Evolutionary conservation across 371 early-diverging fungal genomes (phyloP).

Genomic region (Parasitella parasitica): DNA sequence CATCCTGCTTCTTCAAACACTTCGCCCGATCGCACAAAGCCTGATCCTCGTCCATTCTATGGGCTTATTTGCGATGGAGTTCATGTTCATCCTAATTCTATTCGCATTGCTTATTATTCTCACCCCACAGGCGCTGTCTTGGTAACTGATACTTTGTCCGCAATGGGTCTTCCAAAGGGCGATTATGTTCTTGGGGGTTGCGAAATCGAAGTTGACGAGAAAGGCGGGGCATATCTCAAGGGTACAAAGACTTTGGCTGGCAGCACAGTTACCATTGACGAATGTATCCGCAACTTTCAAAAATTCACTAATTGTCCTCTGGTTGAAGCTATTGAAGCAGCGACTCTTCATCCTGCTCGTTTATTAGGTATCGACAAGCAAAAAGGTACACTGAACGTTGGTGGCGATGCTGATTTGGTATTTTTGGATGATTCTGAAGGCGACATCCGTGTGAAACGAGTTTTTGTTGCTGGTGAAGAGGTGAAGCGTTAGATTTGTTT

Average conservation of each 20-base stretch:
- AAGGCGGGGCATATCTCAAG: conserved; percentile 72
- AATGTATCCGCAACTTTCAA: conserved; percentile 79
- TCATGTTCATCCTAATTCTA: conserved; percentile 79
- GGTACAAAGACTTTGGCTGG: conserved; percentile 83
- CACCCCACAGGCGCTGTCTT: conserved; percentile 73
- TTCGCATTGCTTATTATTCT: conserved; percentile 77
- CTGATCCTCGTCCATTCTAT: conserved; percentile 69
- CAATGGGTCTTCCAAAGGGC: conserved; percentile 77
- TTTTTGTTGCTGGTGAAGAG: conserved; percentile 77
- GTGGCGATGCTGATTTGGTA: conserved; percentile 82
- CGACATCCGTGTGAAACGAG: conserved; percentile 63
- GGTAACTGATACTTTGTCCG: conserved; percentile 81
- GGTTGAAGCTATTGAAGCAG: conserved; percentile 85
- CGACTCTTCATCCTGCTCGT: conserved; percentile 82
- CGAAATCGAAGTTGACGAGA: conserved; percentile 54
- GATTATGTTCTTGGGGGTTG: conserved; percentile 68
- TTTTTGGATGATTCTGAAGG: conserved; percentile 61
- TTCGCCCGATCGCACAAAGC: conserved; percentile 32
- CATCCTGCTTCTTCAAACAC: conserved; percentile 39
- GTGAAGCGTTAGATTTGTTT: conserved; percentile 31
- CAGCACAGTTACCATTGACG: conserved; percentile 70
- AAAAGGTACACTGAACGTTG: conserved; percentile 75
- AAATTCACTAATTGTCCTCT: conserved; percentile 76
- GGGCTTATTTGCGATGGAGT: conserved; percentile 81
- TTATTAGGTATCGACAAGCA: conserved; percentile 67